Conservation (phyloP, 2,329 filamentous ascomycete genomes). For the Pseudopyrenochaeta lycopersici region DNA sequence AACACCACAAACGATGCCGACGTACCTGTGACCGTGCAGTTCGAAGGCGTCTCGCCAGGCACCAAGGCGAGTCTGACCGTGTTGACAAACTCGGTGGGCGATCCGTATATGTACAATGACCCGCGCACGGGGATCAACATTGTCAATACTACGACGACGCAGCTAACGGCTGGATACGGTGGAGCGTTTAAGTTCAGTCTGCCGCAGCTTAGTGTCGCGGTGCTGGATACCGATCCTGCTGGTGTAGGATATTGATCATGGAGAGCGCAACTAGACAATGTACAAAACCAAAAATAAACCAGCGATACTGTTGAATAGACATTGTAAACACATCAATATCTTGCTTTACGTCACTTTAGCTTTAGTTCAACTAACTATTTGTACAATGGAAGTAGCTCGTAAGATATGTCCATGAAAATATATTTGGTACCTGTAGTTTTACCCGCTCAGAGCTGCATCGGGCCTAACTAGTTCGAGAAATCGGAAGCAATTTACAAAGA, state of each 20-base stretch:
- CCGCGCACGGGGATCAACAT: constrained; percentile 58
- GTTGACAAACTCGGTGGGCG: constrained; percentile 51
- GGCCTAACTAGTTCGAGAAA: no score
- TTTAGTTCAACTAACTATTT: no score
- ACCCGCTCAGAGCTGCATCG: no score
- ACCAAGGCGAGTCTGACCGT: constrained; percentile 50
- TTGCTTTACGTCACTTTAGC: no score
- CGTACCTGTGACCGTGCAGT: constrained; percentile 35
- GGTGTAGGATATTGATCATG: neutral
- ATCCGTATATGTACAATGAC: constrained; percentile 55
- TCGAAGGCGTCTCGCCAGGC: constrained; percentile 38
- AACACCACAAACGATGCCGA: constrained; percentile 52
- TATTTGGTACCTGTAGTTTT: no score
- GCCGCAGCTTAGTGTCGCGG: constrained; percentile 65
- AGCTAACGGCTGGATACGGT: constrained; percentile 44
- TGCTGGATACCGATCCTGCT: constrained; percentile 55
- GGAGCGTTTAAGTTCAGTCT: constrained; percentile 63
- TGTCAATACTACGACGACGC: constrained; percentile 29
- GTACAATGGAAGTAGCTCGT: no score
- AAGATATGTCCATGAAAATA: no score
- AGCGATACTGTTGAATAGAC: no score
- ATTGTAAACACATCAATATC: no score
- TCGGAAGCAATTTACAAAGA: no score
- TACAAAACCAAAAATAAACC: no score
- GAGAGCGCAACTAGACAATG: no score